Percentiles rank a stretch among this genome's conserved stretches.
These are phyloP conservation scores for Heterobasidion parviporum DNA, from an alignment of 1,284 basidiomycete species.

Conservation along the genomic window DNA sequence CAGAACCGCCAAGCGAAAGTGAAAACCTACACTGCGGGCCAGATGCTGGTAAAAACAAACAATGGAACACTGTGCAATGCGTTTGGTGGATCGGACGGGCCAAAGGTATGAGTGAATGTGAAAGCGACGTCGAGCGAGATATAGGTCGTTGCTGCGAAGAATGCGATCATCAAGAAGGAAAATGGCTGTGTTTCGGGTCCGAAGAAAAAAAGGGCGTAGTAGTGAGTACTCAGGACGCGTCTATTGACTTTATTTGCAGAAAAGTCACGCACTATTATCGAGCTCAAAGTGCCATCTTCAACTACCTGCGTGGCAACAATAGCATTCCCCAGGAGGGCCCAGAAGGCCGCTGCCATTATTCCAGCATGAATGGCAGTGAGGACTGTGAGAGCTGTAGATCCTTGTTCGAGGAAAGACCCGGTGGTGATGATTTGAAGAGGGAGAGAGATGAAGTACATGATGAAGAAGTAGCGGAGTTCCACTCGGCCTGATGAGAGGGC, in stretches of 20 bases:
- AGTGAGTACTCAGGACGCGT: neutral
- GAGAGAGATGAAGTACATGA: conserved; percentile 62
- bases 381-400: conserved; percentile 55
- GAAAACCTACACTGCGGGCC: conserved; percentile 66
- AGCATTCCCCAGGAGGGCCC: conserved; percentile 71
- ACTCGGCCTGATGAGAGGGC: conserved; percentile 40
- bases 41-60: conserved; percentile 75
- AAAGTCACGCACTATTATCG: conserved; percentile 48
- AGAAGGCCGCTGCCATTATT: conserved; percentile 64
- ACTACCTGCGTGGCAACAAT: conserved; percentile 77
- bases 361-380: conserved; percentile 73
- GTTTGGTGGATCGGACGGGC: conserved; percentile 46
- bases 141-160: conserved; percentile 69
- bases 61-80: conserved; percentile 57
- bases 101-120: conserved; percentile 51
- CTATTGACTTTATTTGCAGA: neutral
- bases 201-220: neutral
- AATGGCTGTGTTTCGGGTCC: conserved; percentile 42
- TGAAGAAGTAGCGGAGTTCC: conserved; percentile 60
- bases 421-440: conserved; percentile 74
- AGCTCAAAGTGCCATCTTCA: conserved; percentile 73
- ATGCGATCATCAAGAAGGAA: conserved; percentile 44
- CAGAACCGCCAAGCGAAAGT: neutral
- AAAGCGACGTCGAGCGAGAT: conserved; percentile 74
- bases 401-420: conserved; percentile 70